Conservation (phyloP, 2,329 filamentous ascomycete species). For the Sclerotinia subarctica region DNA sequence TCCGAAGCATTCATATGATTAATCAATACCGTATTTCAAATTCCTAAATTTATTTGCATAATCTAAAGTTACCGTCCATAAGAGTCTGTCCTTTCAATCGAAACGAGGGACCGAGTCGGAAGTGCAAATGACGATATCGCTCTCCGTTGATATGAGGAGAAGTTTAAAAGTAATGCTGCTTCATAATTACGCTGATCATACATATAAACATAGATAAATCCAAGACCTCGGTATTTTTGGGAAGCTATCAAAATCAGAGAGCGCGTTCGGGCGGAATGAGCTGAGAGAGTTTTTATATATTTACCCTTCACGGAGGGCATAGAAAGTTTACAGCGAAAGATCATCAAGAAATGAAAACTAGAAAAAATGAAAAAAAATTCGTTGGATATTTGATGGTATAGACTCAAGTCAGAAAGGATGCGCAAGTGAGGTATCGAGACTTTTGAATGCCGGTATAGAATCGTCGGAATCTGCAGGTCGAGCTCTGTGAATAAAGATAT, state of each 20-base stretch:
- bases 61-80: too few relatives aligned
- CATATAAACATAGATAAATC: too few relatives aligned
- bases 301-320: neutral
- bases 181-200: neutral
- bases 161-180: too few relatives aligned
- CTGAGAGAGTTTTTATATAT: neutral
- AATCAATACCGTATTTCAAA: too few relatives aligned
- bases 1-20: too few relatives aligned
- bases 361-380: neutral
- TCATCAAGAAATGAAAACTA: neutral
- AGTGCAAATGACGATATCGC: neutral
- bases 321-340: neutral
- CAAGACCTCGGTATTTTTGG: neutral
- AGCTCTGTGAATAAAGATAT: neutral
- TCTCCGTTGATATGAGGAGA: neutral
- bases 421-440: neutral
- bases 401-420: neutral
- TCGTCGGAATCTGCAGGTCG: neutral
- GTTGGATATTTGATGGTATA: neutral
- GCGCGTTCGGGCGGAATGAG: neutral
- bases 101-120: neutral
- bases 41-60: neutral
- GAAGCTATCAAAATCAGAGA: neutral
- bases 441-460: too few relatives aligned
- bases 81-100: too few relatives aligned